Conservation (phyloP, 2,329 filamentous ascomycete species). For the Exophiala bonariae region DNA sequence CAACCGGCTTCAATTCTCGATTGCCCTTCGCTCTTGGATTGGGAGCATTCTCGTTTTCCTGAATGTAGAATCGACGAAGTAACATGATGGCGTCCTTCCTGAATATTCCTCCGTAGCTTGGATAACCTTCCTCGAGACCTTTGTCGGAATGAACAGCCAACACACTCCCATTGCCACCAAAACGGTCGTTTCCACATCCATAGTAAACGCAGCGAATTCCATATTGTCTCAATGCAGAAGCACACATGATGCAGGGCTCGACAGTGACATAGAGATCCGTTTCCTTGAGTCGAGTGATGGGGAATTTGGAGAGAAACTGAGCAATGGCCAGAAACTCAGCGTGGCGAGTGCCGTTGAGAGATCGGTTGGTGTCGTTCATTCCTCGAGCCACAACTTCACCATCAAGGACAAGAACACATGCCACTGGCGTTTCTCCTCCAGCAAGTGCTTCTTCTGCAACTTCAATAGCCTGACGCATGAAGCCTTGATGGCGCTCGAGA, state of each 20-base stretch:
- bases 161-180: slow-evolving; percentile 93
- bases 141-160: slow-evolving; percentile 55
- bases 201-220: slow-evolving; percentile 89
- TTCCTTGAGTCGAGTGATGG: slow-evolving; percentile 67
- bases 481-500: slow-evolving; percentile 27
- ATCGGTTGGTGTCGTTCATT: slow-evolving; percentile 96
- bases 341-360: slow-evolving; percentile 84
- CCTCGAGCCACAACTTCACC: slow-evolving; percentile 79
- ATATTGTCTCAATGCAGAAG: slow-evolving; percentile 84
- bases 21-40: slow-evolving; percentile 66
- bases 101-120: slow-evolving; percentile 82
- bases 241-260: slow-evolving; percentile 98
- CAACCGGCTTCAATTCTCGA: slow-evolving; percentile 58
- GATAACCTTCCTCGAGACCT: slow-evolving; percentile 73
- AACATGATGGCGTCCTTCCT: slow-evolving; percentile 91
- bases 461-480: slow-evolving; percentile 30
- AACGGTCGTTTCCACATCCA: slow-evolving; percentile 93
- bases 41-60: slow-evolving; percentile 86
- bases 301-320: slow-evolving; percentile 63
- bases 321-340: slow-evolving; percentile 90
- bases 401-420: slow-evolving; percentile 85
- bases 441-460: slow-evolving; percentile 75
- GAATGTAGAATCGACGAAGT: slow-evolving; percentile 91
- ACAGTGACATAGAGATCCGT: slow-evolving; percentile 93
- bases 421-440: slow-evolving; percentile 91